Conservation (phyloP, 2,329 filamentous ascomycete genomes). For the Fusarium napiforme region DNA sequence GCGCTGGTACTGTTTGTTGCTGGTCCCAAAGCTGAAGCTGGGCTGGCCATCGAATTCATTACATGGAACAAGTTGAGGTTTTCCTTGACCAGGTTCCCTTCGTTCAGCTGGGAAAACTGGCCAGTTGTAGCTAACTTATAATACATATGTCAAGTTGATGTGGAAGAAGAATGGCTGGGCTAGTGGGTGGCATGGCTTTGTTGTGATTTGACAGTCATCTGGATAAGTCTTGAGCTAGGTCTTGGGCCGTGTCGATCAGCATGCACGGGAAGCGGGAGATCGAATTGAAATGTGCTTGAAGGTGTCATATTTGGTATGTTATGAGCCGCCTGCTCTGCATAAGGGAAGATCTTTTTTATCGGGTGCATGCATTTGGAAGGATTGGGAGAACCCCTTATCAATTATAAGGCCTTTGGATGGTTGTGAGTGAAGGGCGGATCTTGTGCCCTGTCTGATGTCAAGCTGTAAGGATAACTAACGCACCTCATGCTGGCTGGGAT, state of each 20-base stretch:
- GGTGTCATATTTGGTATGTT: constrained; percentile 11
- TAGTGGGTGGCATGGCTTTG: constrained; percentile 2
- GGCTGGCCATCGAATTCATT: background rate
- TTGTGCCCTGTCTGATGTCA: background rate
- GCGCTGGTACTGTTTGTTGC: background rate
- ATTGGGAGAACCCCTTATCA: background rate
- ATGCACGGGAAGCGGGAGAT: constrained; percentile 31
- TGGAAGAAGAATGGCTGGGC: background rate
- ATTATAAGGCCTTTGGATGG: background rate
- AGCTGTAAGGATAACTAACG: background rate
- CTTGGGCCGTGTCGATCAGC: constrained; percentile 24
- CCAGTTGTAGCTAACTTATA: background rate
- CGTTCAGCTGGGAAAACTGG: constrained; percentile 14
- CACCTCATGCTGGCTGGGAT: background rate
- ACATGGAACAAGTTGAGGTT: background rate
- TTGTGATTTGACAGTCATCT: constrained; percentile 29
- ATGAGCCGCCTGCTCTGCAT: background rate
- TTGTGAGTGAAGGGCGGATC: background rate
- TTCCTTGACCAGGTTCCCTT: background rate
- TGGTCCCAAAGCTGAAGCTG: constrained; percentile 5
- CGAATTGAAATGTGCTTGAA: constrained; percentile 5
- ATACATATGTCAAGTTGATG: background rate
- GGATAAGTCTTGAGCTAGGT: constrained; percentile 13
- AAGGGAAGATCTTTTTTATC: background rate
- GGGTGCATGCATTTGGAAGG: background rate